These are phyloP conservation scores for Nemophila menziesii DNA, from an alignment of 257 asterid species.

Conservation along the genomic window DNA sequence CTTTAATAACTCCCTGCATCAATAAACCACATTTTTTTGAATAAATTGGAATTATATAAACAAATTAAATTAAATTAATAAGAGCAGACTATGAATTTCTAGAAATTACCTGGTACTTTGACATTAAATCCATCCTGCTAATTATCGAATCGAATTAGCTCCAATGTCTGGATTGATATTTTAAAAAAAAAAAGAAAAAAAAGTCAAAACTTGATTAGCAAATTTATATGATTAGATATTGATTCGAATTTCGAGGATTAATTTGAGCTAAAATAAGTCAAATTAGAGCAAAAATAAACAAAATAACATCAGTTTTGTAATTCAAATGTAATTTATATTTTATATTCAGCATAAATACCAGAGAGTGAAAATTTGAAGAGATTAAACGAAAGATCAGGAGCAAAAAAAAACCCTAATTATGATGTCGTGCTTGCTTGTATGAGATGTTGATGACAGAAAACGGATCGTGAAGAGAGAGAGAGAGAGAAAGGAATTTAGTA, in stretches of 20 bases:
- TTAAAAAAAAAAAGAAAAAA: constrained; percentile 1
- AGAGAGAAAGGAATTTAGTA: constrained; percentile 2
- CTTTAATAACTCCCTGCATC: constrained; percentile 83
- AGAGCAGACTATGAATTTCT: background rate
- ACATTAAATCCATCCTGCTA: constrained; percentile 60
- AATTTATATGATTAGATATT: background rate
- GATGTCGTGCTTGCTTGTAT: constrained; percentile 2
- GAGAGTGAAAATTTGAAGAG: background rate
- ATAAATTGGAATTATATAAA: background rate
- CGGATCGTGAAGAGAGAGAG: constrained; percentile 9
- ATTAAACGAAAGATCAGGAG: background rate
- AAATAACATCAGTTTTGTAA: background rate
- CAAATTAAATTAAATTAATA: constrained; percentile 1
- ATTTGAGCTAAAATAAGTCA: background rate
- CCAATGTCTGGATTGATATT: constrained; percentile 22
- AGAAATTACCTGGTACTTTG: constrained; percentile 69
- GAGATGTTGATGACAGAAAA: background rate
- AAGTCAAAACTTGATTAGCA: constrained; percentile 7
- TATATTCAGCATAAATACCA: background rate
- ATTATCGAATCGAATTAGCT: constrained; percentile 16
- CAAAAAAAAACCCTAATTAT: background rate
- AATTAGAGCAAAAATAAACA: constrained; percentile 1
- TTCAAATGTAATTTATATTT: background rate
- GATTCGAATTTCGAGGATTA: background rate
- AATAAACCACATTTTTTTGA: constrained; percentile 8